Evolutionary conservation across 805 yeast genomes (phyloP).

Genomic region (Hanseniaspora guilliermondii): DNA sequence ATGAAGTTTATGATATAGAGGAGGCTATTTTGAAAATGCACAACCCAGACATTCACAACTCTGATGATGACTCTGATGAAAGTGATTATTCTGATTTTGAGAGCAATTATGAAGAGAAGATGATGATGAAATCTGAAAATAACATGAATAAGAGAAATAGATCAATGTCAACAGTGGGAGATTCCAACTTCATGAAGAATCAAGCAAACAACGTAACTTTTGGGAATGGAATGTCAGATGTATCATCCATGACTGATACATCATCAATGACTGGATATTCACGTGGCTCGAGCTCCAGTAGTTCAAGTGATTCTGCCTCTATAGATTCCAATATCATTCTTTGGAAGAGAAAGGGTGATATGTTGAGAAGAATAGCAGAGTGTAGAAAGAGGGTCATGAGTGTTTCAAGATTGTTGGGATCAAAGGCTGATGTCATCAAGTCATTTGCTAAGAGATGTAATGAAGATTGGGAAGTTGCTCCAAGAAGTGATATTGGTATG

Average conservation of each 20-base stretch:
- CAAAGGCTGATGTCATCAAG: constrained; percentile 94
- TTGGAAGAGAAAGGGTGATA: constrained; percentile 89
- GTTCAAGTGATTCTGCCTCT: constrained; percentile 22
- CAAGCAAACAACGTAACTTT: constrained; percentile 1
- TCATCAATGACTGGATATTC: constrained; percentile 18
- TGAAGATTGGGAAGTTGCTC: constrained; percentile 70
- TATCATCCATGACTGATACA: constrained; percentile 16
- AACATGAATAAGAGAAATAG: constrained; percentile 18
- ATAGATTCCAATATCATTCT: constrained; percentile 38
- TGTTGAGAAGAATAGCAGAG: constrained; percentile 90
- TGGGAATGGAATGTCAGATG: constrained; percentile 10
- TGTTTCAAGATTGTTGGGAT: constrained; percentile 66
- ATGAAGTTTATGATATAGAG: constrained; percentile 88
- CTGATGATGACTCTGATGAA: constrained; percentile 25
- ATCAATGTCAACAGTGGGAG: constrained; percentile 7
- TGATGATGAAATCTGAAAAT: constrained; percentile 13
- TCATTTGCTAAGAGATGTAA: constrained; percentile 87
- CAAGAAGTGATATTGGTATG: constrained; percentile 79
- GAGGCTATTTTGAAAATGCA: constrained; percentile 84
- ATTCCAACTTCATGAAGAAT: neutral
- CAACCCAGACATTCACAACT: constrained; percentile 37
- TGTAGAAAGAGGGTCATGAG: constrained; percentile 92
- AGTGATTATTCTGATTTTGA: constrained; percentile 15
- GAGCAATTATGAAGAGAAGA: constrained; percentile 10
- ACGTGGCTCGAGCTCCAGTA: constrained; percentile 15